These are phyloP conservation scores for Delonix regia DNA, from an alignment of 306 rosid genomes.

Conservation along the genomic window DNA sequence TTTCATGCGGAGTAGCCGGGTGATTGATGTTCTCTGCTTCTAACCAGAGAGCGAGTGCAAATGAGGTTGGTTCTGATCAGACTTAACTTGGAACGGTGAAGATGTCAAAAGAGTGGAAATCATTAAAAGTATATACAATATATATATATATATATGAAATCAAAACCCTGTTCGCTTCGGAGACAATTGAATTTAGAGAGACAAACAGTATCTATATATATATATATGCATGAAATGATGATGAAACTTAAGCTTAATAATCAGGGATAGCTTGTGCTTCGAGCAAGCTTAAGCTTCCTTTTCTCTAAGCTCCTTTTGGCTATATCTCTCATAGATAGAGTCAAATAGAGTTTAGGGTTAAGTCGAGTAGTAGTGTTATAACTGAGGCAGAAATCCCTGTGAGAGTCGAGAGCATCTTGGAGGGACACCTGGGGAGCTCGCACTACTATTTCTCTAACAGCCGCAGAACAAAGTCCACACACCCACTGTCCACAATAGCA, in stretches of 20 bases:
- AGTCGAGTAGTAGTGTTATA: conserved; percentile 54
- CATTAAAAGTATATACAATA: too few species aligned
- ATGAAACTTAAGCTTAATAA: not conserved
- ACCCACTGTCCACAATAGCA: conserved; percentile 61
- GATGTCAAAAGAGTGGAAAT: not conserved
- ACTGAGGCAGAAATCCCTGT: conserved; percentile 53
- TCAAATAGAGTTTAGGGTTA: conserved; percentile 69
- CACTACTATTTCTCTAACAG: conserved; percentile 56
- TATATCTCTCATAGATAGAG: conserved; percentile 61
- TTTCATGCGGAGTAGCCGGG: not conserved
- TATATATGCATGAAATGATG: not conserved
- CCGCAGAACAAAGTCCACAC: conserved; percentile 83
- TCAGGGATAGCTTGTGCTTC: conserved; percentile 59
- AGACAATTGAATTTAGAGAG: not conserved
- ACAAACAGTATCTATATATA: not conserved
- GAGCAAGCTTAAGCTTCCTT: conserved; percentile 44
- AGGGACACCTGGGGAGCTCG: conserved; percentile 21
- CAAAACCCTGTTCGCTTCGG: not conserved
- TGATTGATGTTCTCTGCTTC: not conserved
- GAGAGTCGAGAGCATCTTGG: conserved; percentile 53
- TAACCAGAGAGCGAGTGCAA: not conserved
- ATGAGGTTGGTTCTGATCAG: too few species aligned
- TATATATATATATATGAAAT: too few species aligned
- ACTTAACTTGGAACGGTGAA: too few species aligned
- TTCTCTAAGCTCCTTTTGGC: conserved; percentile 54